Evolutionary conservation across 1,284 basidiomycete species (phyloP).

Genomic region (Moniliella sp.): DNA sequence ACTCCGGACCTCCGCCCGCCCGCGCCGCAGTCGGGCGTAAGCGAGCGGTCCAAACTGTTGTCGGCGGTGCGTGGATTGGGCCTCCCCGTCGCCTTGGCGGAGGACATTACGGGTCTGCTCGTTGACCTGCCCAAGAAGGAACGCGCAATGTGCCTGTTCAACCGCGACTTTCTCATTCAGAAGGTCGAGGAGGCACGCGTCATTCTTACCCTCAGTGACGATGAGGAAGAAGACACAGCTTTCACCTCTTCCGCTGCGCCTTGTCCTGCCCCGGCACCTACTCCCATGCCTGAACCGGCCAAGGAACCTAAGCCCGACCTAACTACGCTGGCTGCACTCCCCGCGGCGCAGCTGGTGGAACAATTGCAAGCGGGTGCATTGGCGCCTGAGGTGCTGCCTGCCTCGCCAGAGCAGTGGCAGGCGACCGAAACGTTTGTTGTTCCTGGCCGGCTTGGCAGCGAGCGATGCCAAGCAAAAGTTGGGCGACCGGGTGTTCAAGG

Average conservation of each 20-base stretch:
- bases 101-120: conserved; percentile 45
- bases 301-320: no score
- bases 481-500: conserved; percentile 41
- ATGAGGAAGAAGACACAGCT: conserved; percentile 37
- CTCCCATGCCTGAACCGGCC: no score
- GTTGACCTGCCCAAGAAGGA: conserved; percentile 68
- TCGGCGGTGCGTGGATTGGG: no score
- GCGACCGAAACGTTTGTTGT: conserved; percentile 60
- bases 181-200: conserved; percentile 63
- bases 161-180: conserved; percentile 51
- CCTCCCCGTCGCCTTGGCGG: conserved; percentile 7
- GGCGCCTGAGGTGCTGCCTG: no score
- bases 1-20: no score
- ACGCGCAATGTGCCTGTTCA: conserved; percentile 69
- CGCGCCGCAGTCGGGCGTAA: no score
- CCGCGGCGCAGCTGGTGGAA: no score
- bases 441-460: conserved; percentile 43
- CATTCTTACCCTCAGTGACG: conserved; percentile 44
- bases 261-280: conserved; percentile 2
- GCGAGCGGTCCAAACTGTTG: no score
- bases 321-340: conserved; percentile 42
- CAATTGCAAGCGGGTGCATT: no score
- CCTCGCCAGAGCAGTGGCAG: no score
- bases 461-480: conserved; percentile 52
- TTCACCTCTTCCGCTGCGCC: conserved; percentile 1